Conservation (phyloP, 495 filamentous ascomycete species). For the Xylaria scruposa region DNA sequence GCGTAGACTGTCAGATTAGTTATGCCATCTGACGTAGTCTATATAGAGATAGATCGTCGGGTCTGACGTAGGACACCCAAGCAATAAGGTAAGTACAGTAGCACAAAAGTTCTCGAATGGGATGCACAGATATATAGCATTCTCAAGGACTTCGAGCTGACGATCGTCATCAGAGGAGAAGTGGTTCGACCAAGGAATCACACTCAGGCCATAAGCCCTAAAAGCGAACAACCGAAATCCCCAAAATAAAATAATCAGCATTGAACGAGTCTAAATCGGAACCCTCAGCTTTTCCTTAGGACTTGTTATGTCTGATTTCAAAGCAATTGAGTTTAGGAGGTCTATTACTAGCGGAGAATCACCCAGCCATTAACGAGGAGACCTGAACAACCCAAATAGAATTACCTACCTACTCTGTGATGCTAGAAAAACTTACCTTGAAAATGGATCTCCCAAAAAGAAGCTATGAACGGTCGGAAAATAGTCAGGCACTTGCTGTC, state of each 20-base stretch:
- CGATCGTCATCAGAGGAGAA: slow-evolving; percentile 10
- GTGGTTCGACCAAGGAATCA: no score
- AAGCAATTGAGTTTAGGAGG: no score
- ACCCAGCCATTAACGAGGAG: slow-evolving; percentile 1
- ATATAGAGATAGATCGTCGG: not conserved
- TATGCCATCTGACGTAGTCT: not conserved
- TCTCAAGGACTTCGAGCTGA: not conserved
- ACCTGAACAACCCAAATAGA: not conserved
- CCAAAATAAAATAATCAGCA: no score
- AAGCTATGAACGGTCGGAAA: not conserved
- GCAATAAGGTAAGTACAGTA: not conserved
- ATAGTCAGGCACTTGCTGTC: not conserved
- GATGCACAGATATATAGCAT: not conserved
- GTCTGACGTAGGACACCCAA: not conserved
- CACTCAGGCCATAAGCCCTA: no score
- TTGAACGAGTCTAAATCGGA: no score
- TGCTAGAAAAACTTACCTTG: not conserved
- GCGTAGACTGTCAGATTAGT: not conserved
- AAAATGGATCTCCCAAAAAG: not conserved
- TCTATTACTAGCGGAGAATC: not conserved
- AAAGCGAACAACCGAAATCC: no score
- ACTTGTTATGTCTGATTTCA: not conserved
- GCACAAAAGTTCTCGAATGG: not conserved
- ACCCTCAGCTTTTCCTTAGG: no score
- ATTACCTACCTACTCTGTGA: not conserved